Conservation (phyloP, 176 grass and related monocot species). For the Carex littledalei region DNA sequence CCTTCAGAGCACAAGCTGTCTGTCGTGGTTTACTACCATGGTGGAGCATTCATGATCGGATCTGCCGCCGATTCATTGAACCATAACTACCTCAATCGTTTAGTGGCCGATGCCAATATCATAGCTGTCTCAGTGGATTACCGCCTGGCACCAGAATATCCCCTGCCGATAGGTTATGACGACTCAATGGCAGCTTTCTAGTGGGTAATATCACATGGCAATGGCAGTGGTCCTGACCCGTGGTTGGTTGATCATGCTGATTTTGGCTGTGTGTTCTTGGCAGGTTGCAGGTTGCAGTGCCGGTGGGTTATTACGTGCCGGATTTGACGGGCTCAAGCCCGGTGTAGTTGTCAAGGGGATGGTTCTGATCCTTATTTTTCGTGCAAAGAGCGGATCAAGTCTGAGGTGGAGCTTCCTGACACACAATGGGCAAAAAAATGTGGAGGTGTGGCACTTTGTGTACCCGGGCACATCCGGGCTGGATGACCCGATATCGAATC, state of each 20-base stretch:
- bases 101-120: conserved; percentile 37
- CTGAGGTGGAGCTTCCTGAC: conserved; percentile 32
- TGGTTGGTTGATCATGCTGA: conserved; percentile 62
- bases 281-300: conserved; percentile 33
- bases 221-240: conserved; percentile 25
- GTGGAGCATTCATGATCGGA: conserved; percentile 60
- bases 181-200: conserved; percentile 44
- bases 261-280: conserved; percentile 46
- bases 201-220: conserved; percentile 61
- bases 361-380: conserved; percentile 64
- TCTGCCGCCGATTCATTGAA: conserved; percentile 55
- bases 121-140: conserved; percentile 60
- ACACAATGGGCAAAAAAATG: conserved; percentile 31
- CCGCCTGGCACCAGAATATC: conserved; percentile 75
- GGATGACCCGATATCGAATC: conserved; percentile 58
- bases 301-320: conserved; percentile 39
- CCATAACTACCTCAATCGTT: conserved; percentile 37
- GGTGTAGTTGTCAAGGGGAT: conserved; percentile 32
- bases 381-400: conserved; percentile 40
- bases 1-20: conserved; percentile 26
- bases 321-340: conserved; percentile 1
- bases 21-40: conserved; percentile 57
- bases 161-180: conserved; percentile 56
- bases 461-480: conserved; percentile 55
- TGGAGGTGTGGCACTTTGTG: conserved; percentile 50